Percentiles rank a stretch among this genome's conserved stretches.
These are phyloP conservation scores for Eragrostis tef DNA, from an alignment of 202 grass and related monocot species.

Conservation along the genomic window DNA sequence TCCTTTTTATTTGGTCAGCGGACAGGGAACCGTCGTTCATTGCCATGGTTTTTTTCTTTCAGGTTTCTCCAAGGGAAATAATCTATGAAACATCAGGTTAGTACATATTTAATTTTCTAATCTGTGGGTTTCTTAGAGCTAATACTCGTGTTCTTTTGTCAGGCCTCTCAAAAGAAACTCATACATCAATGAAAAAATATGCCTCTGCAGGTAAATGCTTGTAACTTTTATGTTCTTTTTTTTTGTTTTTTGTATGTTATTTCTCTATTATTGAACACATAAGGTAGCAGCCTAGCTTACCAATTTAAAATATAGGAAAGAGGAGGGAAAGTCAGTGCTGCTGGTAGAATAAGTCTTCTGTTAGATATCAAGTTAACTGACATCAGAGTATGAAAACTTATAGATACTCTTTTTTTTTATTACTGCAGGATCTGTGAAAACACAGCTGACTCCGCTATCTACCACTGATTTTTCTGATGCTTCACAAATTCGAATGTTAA, in stretches of 20 bases:
- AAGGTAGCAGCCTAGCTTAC: not conserved
- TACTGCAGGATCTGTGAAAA: constrained; percentile 75
- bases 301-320: not conserved
- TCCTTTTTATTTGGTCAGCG: constrained; percentile 26
- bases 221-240: constrained; percentile 6
- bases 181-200: constrained; percentile 73
- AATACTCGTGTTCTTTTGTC: constrained; percentile 39
- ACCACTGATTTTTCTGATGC: constrained; percentile 62
- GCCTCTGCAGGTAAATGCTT: constrained; percentile 66
- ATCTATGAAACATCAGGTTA: constrained; percentile 90
- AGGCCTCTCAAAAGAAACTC: constrained; percentile 91
- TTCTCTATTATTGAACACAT: constrained; percentile 15
- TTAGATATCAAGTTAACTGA: constrained; percentile 17
- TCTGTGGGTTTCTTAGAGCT: constrained; percentile 24
- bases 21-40: constrained; percentile 29
- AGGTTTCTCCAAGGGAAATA: constrained; percentile 92
- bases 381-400: constrained; percentile 26
- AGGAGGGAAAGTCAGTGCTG: not conserved
- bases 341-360: not conserved
- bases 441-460: constrained; percentile 65
- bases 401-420: constrained; percentile 20
- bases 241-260: not conserved
- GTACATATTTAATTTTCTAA: constrained; percentile 46
- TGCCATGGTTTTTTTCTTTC: constrained; percentile 50
- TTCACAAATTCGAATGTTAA: constrained; percentile 63